Percentiles rank a stretch among this genome's conserved stretches.
Evolutionary conservation across 2,329 filamentous ascomycete genomes (phyloP).

Genomic region (Diaporthe eres): DNA sequence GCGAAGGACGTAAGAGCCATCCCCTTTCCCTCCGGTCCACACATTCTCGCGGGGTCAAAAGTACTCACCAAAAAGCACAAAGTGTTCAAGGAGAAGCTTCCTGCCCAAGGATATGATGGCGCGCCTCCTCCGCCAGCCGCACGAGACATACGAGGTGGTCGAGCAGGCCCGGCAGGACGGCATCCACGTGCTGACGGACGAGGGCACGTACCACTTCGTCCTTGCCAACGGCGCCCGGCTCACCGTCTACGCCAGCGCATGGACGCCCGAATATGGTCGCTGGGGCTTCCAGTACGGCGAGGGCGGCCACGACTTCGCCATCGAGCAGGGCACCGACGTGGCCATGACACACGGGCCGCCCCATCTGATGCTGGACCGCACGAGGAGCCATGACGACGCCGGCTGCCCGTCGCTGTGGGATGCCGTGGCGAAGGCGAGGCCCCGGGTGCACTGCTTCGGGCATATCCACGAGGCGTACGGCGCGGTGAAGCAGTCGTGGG

Average conservation of each 20-base stretch:
- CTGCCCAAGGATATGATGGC: background rate
- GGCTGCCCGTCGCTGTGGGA: slow-evolving; percentile 34
- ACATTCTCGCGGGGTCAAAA: no score
- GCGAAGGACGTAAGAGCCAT: slow-evolving; percentile 16
- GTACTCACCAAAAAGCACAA: background rate
- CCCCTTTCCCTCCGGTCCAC: background rate
- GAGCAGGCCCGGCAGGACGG: slow-evolving; percentile 32
- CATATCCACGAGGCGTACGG: slow-evolving; percentile 39
- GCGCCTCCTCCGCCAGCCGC: slow-evolving; percentile 50
- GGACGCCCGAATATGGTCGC: slow-evolving; percentile 38
- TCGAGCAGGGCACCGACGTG: slow-evolving; percentile 33
- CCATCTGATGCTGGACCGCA: slow-evolving; percentile 32
- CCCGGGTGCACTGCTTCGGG: slow-evolving; percentile 39
- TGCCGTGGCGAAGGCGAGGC: slow-evolving; percentile 25
- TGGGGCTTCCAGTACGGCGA: slow-evolving; percentile 39
- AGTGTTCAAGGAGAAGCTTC: slow-evolving; percentile 16
- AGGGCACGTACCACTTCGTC: slow-evolving; percentile 38
- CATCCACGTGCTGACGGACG: slow-evolving; percentile 28
- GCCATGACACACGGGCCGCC: slow-evolving; percentile 40
- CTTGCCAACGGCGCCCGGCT: slow-evolving; percentile 36
- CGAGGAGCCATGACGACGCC: slow-evolving; percentile 15
- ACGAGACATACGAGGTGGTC: slow-evolving; percentile 52
- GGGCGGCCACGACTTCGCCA: slow-evolving; percentile 35
- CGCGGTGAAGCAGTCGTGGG: slow-evolving; percentile 28
- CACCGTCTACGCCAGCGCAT: slow-evolving; percentile 39